These are phyloP conservation scores for Suillus cothurnatus DNA, from an alignment of 768 basidiomycete species.

Conservation along the genomic window DNA sequence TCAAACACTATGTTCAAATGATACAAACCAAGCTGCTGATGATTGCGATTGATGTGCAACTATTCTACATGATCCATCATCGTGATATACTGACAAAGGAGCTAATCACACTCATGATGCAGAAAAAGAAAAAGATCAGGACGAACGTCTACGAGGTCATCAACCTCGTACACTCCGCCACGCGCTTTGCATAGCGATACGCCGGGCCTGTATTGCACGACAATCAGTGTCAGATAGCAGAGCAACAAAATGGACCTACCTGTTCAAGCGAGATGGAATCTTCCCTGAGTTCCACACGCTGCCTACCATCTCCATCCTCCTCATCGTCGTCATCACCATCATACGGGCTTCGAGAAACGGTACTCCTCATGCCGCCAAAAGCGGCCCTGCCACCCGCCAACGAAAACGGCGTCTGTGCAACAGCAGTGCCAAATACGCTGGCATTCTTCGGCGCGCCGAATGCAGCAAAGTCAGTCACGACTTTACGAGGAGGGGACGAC, in stretches of 20 bases:
- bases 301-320: constrained; percentile 59
- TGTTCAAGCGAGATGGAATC: constrained; percentile 93
- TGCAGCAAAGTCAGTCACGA: constrained; percentile 85
- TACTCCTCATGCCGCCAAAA: constrained; percentile 73
- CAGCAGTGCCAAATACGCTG: constrained; percentile 84
- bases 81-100: constrained; percentile 1
- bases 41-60: constrained; percentile 11
- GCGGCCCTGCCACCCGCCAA: constrained; percentile 80
- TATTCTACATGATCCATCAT: constrained; percentile 18
- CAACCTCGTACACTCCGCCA: constrained; percentile 73
- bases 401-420: constrained; percentile 78
- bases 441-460: constrained; percentile 76
- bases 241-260: constrained; percentile 44
- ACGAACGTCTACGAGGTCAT: constrained; percentile 14
- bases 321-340: constrained; percentile 79
- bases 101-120: not conserved
- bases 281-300: constrained; percentile 77
- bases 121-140: not conserved
- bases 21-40: constrained; percentile 11
- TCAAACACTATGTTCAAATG: not conserved
- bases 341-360: constrained; percentile 37
- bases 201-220: constrained; percentile 56
- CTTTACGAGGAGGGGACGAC: constrained; percentile 80
- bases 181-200: constrained; percentile 88
- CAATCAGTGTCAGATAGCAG: constrained; percentile 9